Conservation (phyloP, 805 yeast species). For the Deakozyma indianensis region DNA sequence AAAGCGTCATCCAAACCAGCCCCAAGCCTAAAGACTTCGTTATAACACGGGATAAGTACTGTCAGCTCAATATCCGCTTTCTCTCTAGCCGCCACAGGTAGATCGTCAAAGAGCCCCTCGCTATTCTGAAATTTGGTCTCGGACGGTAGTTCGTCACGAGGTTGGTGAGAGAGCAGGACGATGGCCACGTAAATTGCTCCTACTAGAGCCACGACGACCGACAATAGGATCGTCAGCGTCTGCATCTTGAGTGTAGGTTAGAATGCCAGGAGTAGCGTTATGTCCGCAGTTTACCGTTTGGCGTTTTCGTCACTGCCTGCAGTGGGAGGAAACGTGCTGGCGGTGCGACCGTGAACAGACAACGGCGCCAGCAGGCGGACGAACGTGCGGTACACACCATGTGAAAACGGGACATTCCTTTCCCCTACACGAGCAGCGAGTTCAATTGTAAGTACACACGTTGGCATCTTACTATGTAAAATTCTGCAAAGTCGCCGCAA, state of each 20-base stretch:
- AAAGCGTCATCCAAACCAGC: slow-evolving; percentile 26
- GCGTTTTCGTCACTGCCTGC: too few relatives aligned
- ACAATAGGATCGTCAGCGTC: background rate
- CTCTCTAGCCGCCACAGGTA: slow-evolving; percentile 16
- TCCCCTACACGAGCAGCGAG: too few relatives aligned
- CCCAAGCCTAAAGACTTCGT: slow-evolving; percentile 62
- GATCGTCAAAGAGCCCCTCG: slow-evolving; percentile 21
- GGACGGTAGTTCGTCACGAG: slow-evolving; percentile 37
- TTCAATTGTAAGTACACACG: too few relatives aligned
- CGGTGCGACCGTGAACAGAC: too few relatives aligned
- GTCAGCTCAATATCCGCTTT: slow-evolving; percentile 37
- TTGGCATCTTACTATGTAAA: too few relatives aligned
- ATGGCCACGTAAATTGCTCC: slow-evolving; percentile 24
- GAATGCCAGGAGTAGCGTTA: background rate
- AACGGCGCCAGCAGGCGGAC: too few relatives aligned
- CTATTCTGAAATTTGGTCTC: slow-evolving; percentile 34
- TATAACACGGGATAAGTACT: slow-evolving; percentile 86
- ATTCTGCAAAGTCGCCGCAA: too few relatives aligned
- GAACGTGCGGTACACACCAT: too few relatives aligned
- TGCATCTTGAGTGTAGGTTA: background rate
- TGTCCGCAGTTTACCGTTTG: too few relatives aligned
- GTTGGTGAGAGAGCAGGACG: slow-evolving; percentile 44
- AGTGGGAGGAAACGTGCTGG: too few relatives aligned
- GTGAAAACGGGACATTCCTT: too few relatives aligned
- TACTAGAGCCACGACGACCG: background rate